Evolutionary conservation across 495 filamentous ascomycete genomes (phyloP).

Genomic region (Penicillium mononematosum): DNA sequence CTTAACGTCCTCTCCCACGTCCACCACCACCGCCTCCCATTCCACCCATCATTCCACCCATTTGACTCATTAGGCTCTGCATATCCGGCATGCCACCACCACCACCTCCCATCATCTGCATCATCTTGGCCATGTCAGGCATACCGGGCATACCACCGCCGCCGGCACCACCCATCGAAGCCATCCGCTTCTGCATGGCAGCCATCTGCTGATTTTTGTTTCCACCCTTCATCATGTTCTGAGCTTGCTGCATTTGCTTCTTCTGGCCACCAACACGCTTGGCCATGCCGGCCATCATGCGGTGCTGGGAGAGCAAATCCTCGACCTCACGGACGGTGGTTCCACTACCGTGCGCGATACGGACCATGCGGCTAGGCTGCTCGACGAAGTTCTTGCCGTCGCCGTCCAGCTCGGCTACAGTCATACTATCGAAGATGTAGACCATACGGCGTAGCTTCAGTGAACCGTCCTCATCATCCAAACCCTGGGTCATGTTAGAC

Average conservation of each 20-base stretch:
- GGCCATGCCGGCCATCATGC: constrained; percentile 99
- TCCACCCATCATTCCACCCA: constrained; percentile 68
- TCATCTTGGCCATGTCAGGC: constrained; percentile 73
- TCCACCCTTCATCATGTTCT: constrained; percentile 81
- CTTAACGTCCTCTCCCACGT: constrained; percentile 42
- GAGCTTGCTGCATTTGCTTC: constrained; percentile 93
- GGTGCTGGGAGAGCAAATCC: constrained; percentile 93
- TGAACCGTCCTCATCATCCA: constrained; percentile 94
- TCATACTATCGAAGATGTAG: constrained; percentile 99
- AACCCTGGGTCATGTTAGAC: constrained; percentile 84
- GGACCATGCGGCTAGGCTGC: constrained; percentile 90
- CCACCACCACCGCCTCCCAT: constrained; percentile 43
- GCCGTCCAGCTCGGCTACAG: constrained; percentile 85
- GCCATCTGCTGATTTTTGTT: constrained; percentile 93
- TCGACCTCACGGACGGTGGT: constrained; percentile 94
- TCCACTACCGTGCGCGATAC: constrained; percentile 84
- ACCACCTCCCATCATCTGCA: constrained; percentile 65
- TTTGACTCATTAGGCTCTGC: constrained; percentile 82
- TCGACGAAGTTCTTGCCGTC: constrained; percentile 94
- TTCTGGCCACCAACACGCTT: constrained; percentile 97
- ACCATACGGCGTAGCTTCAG: constrained; percentile 96
- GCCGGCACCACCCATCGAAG: constrained; percentile 79
- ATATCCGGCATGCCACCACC: constrained; percentile 63
- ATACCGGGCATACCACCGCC: constrained; percentile 46
- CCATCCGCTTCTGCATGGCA: constrained; percentile 93